A percentile compares a stretch with the other conserved stretches of the same genome.
phyloP scores from a whole-genome alignment of 768 basidiomycete genomes.

The Boletus subparvulus region DNA sequence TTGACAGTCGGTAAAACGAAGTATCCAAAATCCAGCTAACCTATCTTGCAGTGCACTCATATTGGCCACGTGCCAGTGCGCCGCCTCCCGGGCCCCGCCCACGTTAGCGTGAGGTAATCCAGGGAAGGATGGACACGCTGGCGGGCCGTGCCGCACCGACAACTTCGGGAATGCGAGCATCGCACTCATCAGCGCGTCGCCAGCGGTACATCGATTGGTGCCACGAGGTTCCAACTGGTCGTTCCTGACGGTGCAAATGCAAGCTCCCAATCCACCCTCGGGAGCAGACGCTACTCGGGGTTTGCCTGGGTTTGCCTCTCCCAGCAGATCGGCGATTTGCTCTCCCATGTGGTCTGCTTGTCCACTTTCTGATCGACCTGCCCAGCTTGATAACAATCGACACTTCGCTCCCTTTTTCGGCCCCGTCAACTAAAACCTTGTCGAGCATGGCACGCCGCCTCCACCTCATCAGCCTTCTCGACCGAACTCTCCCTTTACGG shows the following conservation, averaged over 20 bases:
- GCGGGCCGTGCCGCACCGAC: constrained; percentile 12
- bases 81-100: not conserved
- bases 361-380: constrained; percentile 7
- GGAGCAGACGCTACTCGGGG: constrained; percentile 7
- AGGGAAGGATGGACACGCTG: not conserved
- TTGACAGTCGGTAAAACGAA: not conserved
- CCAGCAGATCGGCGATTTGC: constrained; percentile 8
- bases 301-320: no score
- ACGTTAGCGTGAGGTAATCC: constrained; percentile 1
- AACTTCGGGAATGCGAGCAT: constrained; percentile 19
- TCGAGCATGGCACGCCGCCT: not conserved
- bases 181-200: constrained; percentile 16
- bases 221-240: constrained; percentile 20
- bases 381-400: constrained; percentile 2
- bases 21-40: not conserved
- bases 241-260: constrained; percentile 16
- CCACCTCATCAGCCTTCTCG: not conserved
- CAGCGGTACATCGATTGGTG: constrained; percentile 14
- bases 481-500: not conserved
- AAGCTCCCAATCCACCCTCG: constrained; percentile 3
- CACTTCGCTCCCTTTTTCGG: constrained; percentile 1
- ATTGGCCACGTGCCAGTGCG: not conserved
- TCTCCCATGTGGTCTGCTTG: not conserved
- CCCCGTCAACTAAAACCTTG: constrained; percentile 1
- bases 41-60: not conserved